A percentile compares a stretch with the other conserved stretches of the same genome.
Conservation (phyloP, 345 rosid genomes). For the Salix koriyanagi region DNA sequence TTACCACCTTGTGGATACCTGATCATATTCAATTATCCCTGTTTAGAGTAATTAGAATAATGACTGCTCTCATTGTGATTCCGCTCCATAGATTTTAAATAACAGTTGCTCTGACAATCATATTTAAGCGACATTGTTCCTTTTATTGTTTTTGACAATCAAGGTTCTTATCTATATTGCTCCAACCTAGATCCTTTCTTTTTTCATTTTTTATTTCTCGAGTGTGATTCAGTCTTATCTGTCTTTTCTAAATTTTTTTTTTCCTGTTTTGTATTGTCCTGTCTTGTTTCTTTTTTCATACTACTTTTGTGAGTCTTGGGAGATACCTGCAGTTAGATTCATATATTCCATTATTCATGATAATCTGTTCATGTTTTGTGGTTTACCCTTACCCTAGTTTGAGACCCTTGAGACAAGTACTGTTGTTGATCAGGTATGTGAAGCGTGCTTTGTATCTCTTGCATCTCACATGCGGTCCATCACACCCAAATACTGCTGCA, state of each 20-base stretch:
- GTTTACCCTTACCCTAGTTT: not conserved
- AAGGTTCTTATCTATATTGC: not conserved
- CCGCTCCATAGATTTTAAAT: not conserved
- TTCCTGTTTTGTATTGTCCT: not conserved
- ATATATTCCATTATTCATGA: not conserved
- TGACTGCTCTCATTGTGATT: not conserved
- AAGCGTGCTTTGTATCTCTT: constrained; percentile 95
- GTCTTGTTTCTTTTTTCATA: not conserved
- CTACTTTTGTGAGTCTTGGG: not conserved
- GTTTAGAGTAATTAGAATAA: not conserved
- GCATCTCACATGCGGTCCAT: constrained; percentile 96
- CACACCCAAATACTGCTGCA: constrained; percentile 99
- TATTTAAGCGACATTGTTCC: not conserved
- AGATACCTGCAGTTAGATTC: constrained; percentile 8
- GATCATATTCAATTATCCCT: not conserved
- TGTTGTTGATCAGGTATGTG: constrained; percentile 65
- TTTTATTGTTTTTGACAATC: not conserved
- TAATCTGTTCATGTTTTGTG: constrained; percentile 13
- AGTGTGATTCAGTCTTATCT: not conserved
- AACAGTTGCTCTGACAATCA: not conserved
- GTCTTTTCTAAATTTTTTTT: not conserved
- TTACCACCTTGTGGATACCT: not conserved
- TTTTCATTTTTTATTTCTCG: constrained; percentile 3
- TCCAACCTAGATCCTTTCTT: not conserved
- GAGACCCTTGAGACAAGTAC: not conserved